Evolutionary conservation across 768 basidiomycete genomes (phyloP).

Genomic region (Tylopilus subfusipes): DNA sequence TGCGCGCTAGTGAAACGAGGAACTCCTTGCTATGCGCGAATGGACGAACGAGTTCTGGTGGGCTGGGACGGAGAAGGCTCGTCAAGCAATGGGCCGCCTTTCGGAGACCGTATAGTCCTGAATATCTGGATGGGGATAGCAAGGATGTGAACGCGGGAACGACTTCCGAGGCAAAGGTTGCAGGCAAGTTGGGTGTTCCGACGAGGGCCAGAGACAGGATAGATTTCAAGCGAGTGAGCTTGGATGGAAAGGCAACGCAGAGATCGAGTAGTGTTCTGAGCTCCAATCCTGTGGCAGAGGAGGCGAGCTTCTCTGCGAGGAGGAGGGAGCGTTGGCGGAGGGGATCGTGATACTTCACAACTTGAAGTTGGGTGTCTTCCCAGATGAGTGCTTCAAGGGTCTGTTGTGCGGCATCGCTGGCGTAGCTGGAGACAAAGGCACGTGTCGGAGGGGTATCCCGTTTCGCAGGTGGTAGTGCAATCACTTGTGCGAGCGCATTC

Average conservation of each 20-base stretch:
- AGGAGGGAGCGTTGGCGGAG: conserved; percentile 49
- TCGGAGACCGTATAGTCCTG: conserved; percentile 61
- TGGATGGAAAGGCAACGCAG: conserved; percentile 50
- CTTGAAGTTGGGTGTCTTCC: conserved; percentile 31
- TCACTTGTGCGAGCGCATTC: conserved; percentile 42
- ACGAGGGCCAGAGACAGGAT: conserved; percentile 42
- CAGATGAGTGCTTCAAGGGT: conserved; percentile 58
- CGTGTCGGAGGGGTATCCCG: conserved; percentile 43
- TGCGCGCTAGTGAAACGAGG: conserved; percentile 50
- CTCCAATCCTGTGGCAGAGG: conserved; percentile 41
- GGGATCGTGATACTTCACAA: conserved; percentile 37
- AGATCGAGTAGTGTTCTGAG: conserved; percentile 60
- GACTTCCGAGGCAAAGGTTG: conserved; percentile 41
- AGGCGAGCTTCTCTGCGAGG: conserved; percentile 54
- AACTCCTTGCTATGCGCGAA: conserved; percentile 55
- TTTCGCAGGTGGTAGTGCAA: conserved; percentile 48
- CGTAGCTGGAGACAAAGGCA: conserved; percentile 55
- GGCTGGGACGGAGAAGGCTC: conserved; percentile 50
- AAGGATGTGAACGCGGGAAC: conserved; percentile 53
- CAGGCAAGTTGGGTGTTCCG: conserved; percentile 32
- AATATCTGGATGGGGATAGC: conserved; percentile 41
- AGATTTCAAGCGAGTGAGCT: conserved; percentile 42
- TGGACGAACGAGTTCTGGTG: conserved; percentile 44
- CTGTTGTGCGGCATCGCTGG: conserved; percentile 51
- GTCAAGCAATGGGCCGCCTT: conserved; percentile 58